Base-by-base conservation (phyloP, 805 yeast genomes). In the Lipomyces yamanashiensis region DNA sequence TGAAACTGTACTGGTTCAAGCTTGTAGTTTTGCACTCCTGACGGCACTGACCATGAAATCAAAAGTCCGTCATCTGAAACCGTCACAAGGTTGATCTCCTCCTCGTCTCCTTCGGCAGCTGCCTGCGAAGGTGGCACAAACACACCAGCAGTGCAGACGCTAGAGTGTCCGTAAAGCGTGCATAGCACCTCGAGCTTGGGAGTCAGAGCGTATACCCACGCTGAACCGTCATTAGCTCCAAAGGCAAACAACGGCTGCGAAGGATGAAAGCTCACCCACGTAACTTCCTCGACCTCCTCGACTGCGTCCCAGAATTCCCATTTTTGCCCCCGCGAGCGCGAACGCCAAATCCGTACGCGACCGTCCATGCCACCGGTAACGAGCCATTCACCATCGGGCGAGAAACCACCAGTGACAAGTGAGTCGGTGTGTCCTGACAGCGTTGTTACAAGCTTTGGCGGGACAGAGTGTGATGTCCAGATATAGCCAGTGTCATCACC, bases 291-390 rank as follows among this genome's bases (percentile, higher is more conserved):
- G 50, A 89, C 92, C 75, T 92, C 97, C 72, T 89, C 92, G 63
- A 91, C 78, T 64, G 86, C 85, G 34, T 85, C 88, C 66, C 83
- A 79, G 70, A 83, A 77, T 66, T 80, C 81, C 98, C 98, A 93
- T 62, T 84, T 84, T 74, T 92, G 91, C 36, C 96, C 97, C 51
- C 88, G 87, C 71, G 87, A 87, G 52, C 82, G 75, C 7, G 92
- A 79, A 73, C 85, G 84, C 79, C 87, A 89, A 15, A 92, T 85
- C 70, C 89, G 81, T 37, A 93, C 81, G 71, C 85, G 85, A 59
- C 99, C 98, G 59, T 86, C 86, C 99, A 95, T 95, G 77, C 96
- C 99, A 45, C 93, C 98, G 6, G 97, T 88, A 12, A 95, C 82
- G 49, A 90, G 79, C 72, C 80, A 92, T 51, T 85, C 81, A 33